Conservation (phyloP, 2,329 filamentous ascomycete species). For the Phaeosphaeriaceae sp. region DNA sequence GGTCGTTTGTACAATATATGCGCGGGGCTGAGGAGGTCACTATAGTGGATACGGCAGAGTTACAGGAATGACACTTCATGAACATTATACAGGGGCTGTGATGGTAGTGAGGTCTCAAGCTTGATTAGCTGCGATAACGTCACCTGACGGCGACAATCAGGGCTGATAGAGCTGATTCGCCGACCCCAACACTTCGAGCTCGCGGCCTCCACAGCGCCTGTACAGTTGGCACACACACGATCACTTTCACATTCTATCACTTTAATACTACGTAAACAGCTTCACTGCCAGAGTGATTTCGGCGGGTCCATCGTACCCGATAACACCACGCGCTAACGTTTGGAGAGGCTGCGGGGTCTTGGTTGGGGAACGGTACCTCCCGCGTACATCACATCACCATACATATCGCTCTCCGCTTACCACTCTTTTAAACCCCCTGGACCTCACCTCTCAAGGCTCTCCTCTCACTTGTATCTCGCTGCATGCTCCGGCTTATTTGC, state of each 20-base stretch:
- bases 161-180: neutral
- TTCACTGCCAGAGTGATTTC: neutral
- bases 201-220: neutral
- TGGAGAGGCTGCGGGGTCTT: conserved; percentile 9
- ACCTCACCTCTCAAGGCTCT: conserved; percentile 13
- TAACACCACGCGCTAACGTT: neutral
- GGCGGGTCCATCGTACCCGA: neutral
- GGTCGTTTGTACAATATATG: conserved; percentile 22
- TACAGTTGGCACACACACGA: neutral
- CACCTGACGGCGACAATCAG: conserved; percentile 21
- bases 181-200: neutral
- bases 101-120: conserved; percentile 11
- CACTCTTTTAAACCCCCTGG: neutral
- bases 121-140: conserved; percentile 24
- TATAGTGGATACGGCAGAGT: conserved; percentile 16
- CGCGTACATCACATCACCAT: conserved; percentile 16
- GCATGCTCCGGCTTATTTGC: conserved; percentile 9
- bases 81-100: neutral
- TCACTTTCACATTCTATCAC: neutral
- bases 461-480: neutral
- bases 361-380: conserved; percentile 3
- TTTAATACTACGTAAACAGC: neutral
- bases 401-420: neutral
- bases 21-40: conserved; percentile 13
- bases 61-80: conserved; percentile 15